A percentile compares a stretch with the other conserved stretches of the same genome.
These are phyloP conservation scores for Platanus orientalis DNA, from an alignment of 164 flowering plant species.

Conservation along the genomic window DNA sequence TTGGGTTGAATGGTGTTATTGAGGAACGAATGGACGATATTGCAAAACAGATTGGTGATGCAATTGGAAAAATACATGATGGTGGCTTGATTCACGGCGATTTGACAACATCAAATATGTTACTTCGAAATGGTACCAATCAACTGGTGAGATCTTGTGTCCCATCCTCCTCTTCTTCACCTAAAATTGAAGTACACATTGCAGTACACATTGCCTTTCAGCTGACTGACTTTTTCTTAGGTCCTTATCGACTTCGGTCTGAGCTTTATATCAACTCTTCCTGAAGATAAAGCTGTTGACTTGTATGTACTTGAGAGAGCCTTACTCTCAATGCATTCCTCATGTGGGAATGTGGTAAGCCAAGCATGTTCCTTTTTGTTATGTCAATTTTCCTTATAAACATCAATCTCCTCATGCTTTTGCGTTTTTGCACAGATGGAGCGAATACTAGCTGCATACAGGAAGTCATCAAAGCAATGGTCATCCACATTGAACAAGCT, in stretches of 20 bases:
- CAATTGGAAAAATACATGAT: slow-evolving; percentile 87
- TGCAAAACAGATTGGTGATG: slow-evolving; percentile 77
- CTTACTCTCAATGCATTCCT: slow-evolving; percentile 92
- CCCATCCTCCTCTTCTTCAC: neutral
- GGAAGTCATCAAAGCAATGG: slow-evolving; percentile 96
- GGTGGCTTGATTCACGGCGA: slow-evolving; percentile 97
- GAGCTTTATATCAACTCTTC: slow-evolving; percentile 88
- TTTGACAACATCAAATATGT: slow-evolving; percentile 95
- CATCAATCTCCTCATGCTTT: slow-evolving; percentile 6
- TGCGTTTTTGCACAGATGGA: slow-evolving; percentile 57
- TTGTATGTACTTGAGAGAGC: slow-evolving; percentile 95
- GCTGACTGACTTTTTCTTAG: slow-evolving; percentile 28
- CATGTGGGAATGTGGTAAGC: slow-evolving; percentile 95
- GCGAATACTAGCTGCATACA: slow-evolving; percentile 64
- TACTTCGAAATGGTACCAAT: slow-evolving; percentile 53
- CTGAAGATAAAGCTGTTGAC: slow-evolving; percentile 98
- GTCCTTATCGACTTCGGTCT: slow-evolving; percentile 97
- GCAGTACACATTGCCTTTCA: neutral
- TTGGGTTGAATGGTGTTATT: slow-evolving; percentile 55
- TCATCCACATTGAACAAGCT: slow-evolving; percentile 83
- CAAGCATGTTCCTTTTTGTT: neutral
- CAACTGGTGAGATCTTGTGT: slow-evolving; percentile 56
- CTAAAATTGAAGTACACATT: neutral
- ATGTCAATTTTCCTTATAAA: slow-evolving; percentile 1
- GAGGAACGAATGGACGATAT: slow-evolving; percentile 65